Conservation (phyloP, 2,329 filamentous ascomycete genomes). For the Fusarium cicatricum region DNA sequence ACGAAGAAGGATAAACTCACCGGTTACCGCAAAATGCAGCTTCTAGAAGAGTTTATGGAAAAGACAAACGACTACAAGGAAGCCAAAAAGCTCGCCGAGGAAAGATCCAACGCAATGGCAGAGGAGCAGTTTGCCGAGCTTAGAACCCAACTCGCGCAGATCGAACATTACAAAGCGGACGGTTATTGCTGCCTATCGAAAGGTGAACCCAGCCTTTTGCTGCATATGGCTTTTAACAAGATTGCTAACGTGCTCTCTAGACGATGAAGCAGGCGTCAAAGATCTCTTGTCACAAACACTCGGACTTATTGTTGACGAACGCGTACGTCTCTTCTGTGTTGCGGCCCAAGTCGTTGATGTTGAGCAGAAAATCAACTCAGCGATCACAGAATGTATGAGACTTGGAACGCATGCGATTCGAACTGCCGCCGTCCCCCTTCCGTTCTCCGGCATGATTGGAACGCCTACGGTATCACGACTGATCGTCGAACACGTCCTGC, state of each 20-base stretch:
- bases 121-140: constrained; percentile 36
- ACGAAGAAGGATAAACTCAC: constrained; percentile 41
- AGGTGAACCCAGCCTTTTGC: not conserved
- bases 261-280: constrained; percentile 36
- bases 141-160: constrained; percentile 35
- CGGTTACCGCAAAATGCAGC: constrained; percentile 28
- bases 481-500: constrained; percentile 41
- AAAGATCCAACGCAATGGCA: constrained; percentile 32
- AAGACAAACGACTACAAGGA: constrained; percentile 38
- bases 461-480: constrained; percentile 39
- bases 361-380: constrained; percentile 44
- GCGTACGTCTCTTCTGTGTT: constrained; percentile 44
- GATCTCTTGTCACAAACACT: constrained; percentile 40
- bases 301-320: constrained; percentile 41
- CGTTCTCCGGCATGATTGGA: constrained; percentile 36
- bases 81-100: constrained; percentile 34
- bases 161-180: constrained; percentile 41
- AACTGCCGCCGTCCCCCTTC: constrained; percentile 37
- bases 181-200: constrained; percentile 40
- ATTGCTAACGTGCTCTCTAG: not conserved
- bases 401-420: constrained; percentile 41
- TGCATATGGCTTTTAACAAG: rapidly evolving
- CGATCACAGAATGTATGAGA: constrained; percentile 43
- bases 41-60: constrained; percentile 38
- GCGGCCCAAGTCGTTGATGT: constrained; percentile 43